Evolutionary conservation across 2,329 filamentous ascomycete species (phyloP), one percentile per base, ranked within the genome.

Genomic region (Fusarium pseudoanthophilum): DNA sequence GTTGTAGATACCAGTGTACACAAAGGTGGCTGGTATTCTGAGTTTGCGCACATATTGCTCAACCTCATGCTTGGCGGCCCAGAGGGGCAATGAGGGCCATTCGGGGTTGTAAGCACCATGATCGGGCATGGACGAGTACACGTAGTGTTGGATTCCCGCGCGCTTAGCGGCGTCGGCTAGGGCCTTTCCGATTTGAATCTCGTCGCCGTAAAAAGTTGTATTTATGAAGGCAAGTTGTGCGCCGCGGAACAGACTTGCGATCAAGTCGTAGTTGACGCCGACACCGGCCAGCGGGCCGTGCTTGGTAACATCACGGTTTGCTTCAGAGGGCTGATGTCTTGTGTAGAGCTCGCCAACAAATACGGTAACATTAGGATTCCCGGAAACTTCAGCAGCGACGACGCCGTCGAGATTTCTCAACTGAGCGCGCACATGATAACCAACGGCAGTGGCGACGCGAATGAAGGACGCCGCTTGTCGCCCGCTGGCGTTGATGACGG

Each of bases 121-220:
- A 78, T 98, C 95, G 8, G 96, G 95, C 95, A 98, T 97, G 78
- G 94, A 97, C 75, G 94, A 97, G 84, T 98, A 99, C 80, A 99
- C 90, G 82, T 95, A 98, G 83, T 98, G 96, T 78, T 95, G 91
- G 52, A 98, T 90, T 56, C 93, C 91, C 43, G 92, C 93, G 77
- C 89, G 91, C 82, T 96, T 95, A 60, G 95, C 95, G 20, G 94
- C 95, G 79, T 97, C 93, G 67, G 95, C 96, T 68, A 98, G 88
- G 4, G 93, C 93, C 80, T 93, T 92, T 72, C 96, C 96, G 75
- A 98, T 97, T 43, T 92, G 91, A 66, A 96, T 88, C 85, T 99
- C 96, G 83, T 98, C 95, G 58, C 95, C 96, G 85, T 97, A 97
- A 78, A 97, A 97, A 10, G 95, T 97, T 46, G 96, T 99, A 85